Conservation (phyloP, 2,329 filamentous ascomycete species). For the Drechmeria coniospora region DNA sequence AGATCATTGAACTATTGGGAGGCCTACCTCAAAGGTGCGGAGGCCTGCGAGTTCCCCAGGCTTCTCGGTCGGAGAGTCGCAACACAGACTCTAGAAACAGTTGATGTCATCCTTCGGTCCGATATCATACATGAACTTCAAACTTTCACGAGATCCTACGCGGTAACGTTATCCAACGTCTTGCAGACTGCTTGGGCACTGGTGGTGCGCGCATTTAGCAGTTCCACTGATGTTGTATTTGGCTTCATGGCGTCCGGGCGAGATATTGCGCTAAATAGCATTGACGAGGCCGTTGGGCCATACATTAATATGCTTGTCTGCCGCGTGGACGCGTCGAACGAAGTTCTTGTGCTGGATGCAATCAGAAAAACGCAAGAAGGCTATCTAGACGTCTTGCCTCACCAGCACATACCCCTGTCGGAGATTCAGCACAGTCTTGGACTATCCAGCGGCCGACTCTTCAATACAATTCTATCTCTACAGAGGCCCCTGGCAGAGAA, state of each 20-base stretch:
- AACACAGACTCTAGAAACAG: too few relatives aligned
- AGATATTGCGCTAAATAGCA: not conserved
- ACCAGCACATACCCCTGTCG: not conserved
- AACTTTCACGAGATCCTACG: too few relatives aligned
- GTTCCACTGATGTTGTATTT: not conserved
- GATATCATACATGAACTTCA: too few relatives aligned
- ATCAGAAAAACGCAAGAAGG: too few relatives aligned
- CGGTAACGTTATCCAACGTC: not conserved
- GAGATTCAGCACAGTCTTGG: not conserved
- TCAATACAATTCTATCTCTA: not conserved
- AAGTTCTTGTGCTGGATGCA: not conserved
- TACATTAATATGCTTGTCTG: not conserved
- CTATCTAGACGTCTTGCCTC: too few relatives aligned
- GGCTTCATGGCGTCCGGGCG: not conserved
- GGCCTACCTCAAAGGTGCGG: too few relatives aligned
- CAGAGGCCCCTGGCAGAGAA: not conserved
- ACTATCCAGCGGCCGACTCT: not conserved
- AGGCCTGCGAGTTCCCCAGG: too few relatives aligned
- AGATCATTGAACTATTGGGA: too few relatives aligned
- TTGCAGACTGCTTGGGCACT: not conserved
- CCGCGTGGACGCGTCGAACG: not conserved
- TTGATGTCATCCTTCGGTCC: too few relatives aligned
- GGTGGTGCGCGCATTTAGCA: not conserved
- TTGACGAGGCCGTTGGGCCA: not conserved
- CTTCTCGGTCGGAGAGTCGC: too few relatives aligned